Evolutionary conservation across 2,329 filamentous ascomycete species (phyloP).

Genomic region (Botryotinia narcissicola): DNA sequence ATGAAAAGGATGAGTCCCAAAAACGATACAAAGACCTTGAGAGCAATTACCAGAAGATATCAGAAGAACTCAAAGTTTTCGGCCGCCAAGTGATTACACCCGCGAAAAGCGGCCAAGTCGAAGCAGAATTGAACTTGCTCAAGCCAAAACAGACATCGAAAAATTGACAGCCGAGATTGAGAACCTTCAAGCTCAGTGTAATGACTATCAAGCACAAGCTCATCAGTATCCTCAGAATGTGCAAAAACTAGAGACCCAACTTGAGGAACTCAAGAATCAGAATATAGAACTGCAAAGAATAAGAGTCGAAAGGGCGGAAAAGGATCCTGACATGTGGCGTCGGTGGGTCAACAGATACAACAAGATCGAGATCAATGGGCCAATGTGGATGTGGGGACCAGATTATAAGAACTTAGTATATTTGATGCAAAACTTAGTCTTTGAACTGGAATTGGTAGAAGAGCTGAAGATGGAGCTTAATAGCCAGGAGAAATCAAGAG

Average conservation of each 20-base stretch:
- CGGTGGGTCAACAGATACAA: too few species aligned
- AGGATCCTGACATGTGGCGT: too few species aligned
- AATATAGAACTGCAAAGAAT: not conserved
- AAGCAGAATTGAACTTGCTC: not conserved
- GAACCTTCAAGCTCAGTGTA: not conserved
- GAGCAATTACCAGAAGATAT: not conserved
- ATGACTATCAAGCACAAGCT: not conserved
- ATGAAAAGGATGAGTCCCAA: not conserved
- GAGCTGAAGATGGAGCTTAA: not conserved
- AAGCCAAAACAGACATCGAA: not conserved
- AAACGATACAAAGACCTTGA: not conserved
- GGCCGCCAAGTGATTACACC: too few species aligned
- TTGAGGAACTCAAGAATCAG: not conserved
- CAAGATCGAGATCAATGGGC: accelerated
- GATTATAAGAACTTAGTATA: accelerated
- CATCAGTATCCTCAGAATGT: not conserved
- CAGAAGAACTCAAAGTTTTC: not conserved
- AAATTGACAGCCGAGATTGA: not conserved
- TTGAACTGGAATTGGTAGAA: accelerated
- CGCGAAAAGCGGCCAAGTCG: not conserved
- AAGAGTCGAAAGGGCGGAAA: not conserved
- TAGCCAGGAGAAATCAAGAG: not conserved
- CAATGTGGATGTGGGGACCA: accelerated
- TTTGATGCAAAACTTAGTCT: accelerated
- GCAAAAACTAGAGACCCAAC: not conserved